Percentiles rank a stretch among this genome's conserved stretches.
Conservation (phyloP, 257 asterid genomes). For the Gardenia jasminoides region DNA sequence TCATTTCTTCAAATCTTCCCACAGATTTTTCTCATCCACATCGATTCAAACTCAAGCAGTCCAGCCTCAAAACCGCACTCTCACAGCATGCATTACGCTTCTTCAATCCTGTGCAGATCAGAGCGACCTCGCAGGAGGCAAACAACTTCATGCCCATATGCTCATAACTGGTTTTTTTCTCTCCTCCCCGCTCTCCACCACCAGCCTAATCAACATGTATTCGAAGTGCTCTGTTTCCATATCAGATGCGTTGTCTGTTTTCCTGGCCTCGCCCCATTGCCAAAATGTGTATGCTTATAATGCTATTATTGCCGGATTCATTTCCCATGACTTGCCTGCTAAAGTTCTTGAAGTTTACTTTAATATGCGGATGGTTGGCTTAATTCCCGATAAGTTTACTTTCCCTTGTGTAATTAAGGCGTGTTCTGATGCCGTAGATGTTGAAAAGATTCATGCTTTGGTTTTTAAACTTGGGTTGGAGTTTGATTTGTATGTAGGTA, state of each 20-base stretch:
- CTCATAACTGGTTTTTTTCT: conserved; percentile 43
- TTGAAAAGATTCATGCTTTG: conserved; percentile 53
- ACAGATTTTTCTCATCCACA: conserved; percentile 24
- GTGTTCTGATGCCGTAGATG: conserved; percentile 35
- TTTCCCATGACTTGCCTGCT: conserved; percentile 33
- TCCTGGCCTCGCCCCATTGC: conserved; percentile 36
- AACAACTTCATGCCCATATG: conserved; percentile 54
- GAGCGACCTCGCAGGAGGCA: conserved; percentile 43
- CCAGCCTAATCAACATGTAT: conserved; percentile 90
- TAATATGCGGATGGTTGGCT: conserved; percentile 49
- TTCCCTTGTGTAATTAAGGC: conserved; percentile 82
- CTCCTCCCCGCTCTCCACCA: conserved; percentile 59
- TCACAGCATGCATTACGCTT: conserved; percentile 40
- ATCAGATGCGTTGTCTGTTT: conserved; percentile 55
- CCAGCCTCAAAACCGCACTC: conserved; percentile 19
- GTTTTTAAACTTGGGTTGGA: conserved; percentile 57
- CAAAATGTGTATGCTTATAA: conserved; percentile 68
- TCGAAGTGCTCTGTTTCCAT: conserved; percentile 60
- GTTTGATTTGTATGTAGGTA: conserved; percentile 61
- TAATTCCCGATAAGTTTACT: conserved; percentile 75
- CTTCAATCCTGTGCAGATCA: conserved; percentile 70
- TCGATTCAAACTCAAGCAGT: conserved; percentile 19
- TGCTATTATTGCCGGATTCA: conserved; percentile 65
- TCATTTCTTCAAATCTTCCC: conserved; percentile 18
- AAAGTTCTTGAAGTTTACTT: conserved; percentile 45